phyloP scores from a whole-genome alignment of 2,329 filamentous ascomycete genomes.

The Alternaria triticimaculans region DNA sequence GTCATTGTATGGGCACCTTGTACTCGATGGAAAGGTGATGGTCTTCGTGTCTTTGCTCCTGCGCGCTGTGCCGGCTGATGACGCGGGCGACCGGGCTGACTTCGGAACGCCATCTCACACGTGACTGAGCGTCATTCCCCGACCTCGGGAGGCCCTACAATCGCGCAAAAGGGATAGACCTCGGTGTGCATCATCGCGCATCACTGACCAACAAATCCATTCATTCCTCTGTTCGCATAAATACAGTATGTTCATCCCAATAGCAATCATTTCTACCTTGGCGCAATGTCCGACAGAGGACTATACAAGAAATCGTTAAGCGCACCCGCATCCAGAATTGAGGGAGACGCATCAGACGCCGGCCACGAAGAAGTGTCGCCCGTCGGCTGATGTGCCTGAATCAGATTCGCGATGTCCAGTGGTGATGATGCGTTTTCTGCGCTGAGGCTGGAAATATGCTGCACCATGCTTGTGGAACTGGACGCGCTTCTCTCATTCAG shows the following conservation, averaged over 20 bases:
- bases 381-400: background rate
- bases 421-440: background rate
- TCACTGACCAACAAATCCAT: background rate
- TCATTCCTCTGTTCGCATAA: background rate
- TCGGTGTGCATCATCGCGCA: background rate
- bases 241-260: background rate
- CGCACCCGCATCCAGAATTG: background rate
- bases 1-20: background rate
- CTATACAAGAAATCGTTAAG: background rate
- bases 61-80: background rate
- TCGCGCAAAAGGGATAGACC: background rate
- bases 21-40: background rate
- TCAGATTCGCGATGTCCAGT: background rate
- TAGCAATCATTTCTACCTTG: background rate
- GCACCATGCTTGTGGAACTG: background rate
- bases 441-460: background rate
- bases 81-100: background rate
- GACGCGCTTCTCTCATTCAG: background rate
- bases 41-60: background rate
- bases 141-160: too few species aligned
- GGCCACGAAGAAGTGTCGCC: background rate
- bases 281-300: background rate
- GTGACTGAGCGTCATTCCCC: too few species aligned
- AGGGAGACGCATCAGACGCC: background rate
- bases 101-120: background rate